Evolutionary conservation across 345 rosid species (phyloP), one percentile per base, ranked within the genome.

Genomic region (Gossypium thurberi): DNA sequence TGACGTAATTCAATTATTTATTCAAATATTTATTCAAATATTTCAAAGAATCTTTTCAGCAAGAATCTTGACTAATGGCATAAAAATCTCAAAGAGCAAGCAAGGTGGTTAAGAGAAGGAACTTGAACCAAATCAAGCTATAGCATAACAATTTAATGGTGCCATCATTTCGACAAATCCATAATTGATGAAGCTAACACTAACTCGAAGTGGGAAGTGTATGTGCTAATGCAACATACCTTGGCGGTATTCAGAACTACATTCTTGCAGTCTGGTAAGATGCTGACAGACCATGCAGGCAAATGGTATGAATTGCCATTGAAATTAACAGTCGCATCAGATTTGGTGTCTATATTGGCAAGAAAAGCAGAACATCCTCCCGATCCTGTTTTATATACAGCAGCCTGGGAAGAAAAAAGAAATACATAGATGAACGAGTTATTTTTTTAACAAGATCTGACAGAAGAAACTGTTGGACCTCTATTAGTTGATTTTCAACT

Each of bases 221-320:
- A 17, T 10, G 51, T 63, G 72, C 18, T 59, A 64, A 72, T 1
- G 47, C 73, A 76, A 74, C 85, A 65, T 44, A 94, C 98, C 98
- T 94, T 92, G 59, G 98, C 97, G 11, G 97, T 92, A 75, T 94
- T 94, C 53, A 94, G 79, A 55, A 75, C 98, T 7, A 89, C 97
- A 57, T 82, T 94, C 76, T 89, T 90, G 91, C 98, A 92, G 82
- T 94, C 97, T 14, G 98, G 98, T 64, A 94, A 84, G 83, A 94
- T 90, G 89, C 97, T 94, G 69, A 94, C 98, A 10, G 98, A 92
- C 98, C 98, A 94, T 8, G 89, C 92, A 57, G 98, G 98, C 83
- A 94, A 78, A 73, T 18, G 74, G 75, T 94, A 92, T 72, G 93
- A 82, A 62, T 85, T 86, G 71, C 92, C 93, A 68, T 78, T 88